These are phyloP conservation scores for Candida argentea DNA, from an alignment of 805 yeast species.

Conservation along the genomic window DNA sequence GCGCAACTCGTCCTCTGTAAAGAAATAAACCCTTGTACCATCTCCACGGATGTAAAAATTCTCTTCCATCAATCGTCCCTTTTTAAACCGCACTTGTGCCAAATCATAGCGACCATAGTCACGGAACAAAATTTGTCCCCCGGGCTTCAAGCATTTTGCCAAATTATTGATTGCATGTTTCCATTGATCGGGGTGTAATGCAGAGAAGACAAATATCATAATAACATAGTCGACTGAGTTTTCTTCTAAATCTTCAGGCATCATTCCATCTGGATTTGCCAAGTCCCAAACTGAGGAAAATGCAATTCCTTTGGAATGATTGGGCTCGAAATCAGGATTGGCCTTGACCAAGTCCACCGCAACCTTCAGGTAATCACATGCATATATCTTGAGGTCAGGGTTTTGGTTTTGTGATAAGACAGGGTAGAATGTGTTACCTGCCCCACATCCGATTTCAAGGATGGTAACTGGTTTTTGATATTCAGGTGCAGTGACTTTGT, in stretches of 20 bases:
- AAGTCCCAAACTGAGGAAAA: slow-evolving; percentile 93
- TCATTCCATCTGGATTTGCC: slow-evolving; percentile 55
- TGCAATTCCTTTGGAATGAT: slow-evolving; percentile 39
- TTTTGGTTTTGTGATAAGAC: slow-evolving; percentile 76
- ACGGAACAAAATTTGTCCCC: slow-evolving; percentile 80
- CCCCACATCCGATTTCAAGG: slow-evolving; percentile 95
- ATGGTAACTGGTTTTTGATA: slow-evolving; percentile 65
- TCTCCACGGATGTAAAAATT: slow-evolving; percentile 96
- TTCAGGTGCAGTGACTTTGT: slow-evolving; percentile 57
- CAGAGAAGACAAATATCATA: slow-evolving; percentile 93
- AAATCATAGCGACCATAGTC: slow-evolving; percentile 95
- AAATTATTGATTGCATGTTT: slow-evolving; percentile 64
- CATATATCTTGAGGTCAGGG: slow-evolving; percentile 60
- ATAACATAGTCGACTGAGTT: slow-evolving; percentile 83
- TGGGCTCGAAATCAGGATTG: slow-evolving; percentile 48
- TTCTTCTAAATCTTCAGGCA: slow-evolving; percentile 82
- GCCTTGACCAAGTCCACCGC: slow-evolving; percentile 80
- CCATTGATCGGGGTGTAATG: slow-evolving; percentile 91
- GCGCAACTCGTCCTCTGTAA: slow-evolving; percentile 85
- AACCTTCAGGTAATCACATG: slow-evolving; percentile 81
- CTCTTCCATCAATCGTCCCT: slow-evolving; percentile 76
- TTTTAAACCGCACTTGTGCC: slow-evolving; percentile 91
- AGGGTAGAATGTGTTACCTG: slow-evolving; percentile 95
- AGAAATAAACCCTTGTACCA: slow-evolving; percentile 95
- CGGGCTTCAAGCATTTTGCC: slow-evolving; percentile 72